A percentile compares a stretch with the other conserved stretches of the same genome.
phyloP scores from a whole-genome alignment of 2,329 filamentous ascomycete species.

The Ceratocystis cubensis region DNA sequence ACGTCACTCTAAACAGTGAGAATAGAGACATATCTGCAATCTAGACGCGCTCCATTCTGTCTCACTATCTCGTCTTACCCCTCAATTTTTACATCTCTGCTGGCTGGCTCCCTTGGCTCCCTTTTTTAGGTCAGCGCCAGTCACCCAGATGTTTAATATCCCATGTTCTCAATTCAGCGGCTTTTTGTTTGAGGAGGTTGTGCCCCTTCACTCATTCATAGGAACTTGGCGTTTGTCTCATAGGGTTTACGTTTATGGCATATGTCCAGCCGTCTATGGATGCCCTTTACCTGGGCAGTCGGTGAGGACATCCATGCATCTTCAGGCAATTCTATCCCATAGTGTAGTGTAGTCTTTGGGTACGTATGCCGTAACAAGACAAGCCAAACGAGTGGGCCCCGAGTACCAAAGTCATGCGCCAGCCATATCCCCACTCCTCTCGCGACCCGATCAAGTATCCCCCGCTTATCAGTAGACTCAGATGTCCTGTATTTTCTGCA shows the following conservation, averaged over 20 bases:
- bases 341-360: too few species aligned
- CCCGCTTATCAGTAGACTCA: too few species aligned
- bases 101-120: not conserved
- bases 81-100: not conserved
- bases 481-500: too few species aligned
- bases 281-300: too few species aligned
- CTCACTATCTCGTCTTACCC: not conserved
- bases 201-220: not conserved
- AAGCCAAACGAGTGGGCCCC: not conserved
- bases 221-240: not conserved
- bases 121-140: not conserved
- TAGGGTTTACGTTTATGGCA: not conserved
- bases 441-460: too few species aligned
- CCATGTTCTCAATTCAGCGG: not conserved
- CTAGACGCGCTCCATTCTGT: not conserved
- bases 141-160: not conserved
- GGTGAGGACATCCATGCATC: too few species aligned
- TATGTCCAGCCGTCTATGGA: not conserved
- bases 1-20: not conserved
- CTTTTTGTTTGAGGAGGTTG: not conserved
- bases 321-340: too few species aligned
- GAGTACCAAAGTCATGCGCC: too few species aligned
- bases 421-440: too few species aligned
- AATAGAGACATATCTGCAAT: not conserved
- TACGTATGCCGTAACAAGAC: not conserved